phyloP scores from a whole-genome alignment of 371 early-diverging fungal genomes.

The Encephalitozoon cuniculi region DNA sequence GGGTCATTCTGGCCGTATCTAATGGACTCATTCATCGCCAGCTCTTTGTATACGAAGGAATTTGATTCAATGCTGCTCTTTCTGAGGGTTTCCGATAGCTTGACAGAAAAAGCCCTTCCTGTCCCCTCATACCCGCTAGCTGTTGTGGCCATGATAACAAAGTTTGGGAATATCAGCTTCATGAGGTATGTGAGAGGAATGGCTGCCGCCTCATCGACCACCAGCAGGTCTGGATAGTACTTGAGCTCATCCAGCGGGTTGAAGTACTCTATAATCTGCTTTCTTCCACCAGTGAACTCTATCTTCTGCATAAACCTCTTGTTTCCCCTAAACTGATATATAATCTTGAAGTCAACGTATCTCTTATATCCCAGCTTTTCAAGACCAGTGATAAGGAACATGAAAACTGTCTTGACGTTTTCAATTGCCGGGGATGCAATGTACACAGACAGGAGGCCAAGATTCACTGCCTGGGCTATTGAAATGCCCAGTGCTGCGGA shows the following conservation, averaged over 20 bases:
- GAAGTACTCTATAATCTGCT: constrained; percentile 52
- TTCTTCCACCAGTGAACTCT: constrained; percentile 36
- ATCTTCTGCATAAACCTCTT: constrained; percentile 52
- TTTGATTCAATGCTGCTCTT: constrained; percentile 64
- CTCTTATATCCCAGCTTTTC: constrained; percentile 88
- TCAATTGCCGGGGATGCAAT: constrained; percentile 92
- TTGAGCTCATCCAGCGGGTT: constrained; percentile 28
- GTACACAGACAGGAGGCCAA: constrained; percentile 74
- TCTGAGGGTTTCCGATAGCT: constrained; percentile 81
- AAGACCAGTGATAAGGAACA: constrained; percentile 87
- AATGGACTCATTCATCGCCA: constrained; percentile 82
- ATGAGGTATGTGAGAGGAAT: constrained; percentile 84
- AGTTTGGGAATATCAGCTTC: constrained; percentile 77
- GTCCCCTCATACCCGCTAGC: constrained; percentile 99
- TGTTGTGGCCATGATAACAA: constrained; percentile 94
- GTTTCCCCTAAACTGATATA: constrained; percentile 36
- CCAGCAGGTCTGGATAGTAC: constrained; percentile 70
- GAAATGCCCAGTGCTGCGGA: constrained; percentile 90
- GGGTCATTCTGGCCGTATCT: constrained; percentile 81
- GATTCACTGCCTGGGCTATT: constrained; percentile 84
- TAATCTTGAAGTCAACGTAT: constrained; percentile 83
- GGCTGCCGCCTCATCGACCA: constrained; percentile 98
- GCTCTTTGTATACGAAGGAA: constrained; percentile 69
- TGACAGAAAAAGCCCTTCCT: constrained; percentile 84
- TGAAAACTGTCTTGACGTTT: constrained; percentile 89